These are phyloP conservation scores for Komagataella populi DNA, from an alignment of 805 yeast genomes.

Conservation along the genomic window DNA sequence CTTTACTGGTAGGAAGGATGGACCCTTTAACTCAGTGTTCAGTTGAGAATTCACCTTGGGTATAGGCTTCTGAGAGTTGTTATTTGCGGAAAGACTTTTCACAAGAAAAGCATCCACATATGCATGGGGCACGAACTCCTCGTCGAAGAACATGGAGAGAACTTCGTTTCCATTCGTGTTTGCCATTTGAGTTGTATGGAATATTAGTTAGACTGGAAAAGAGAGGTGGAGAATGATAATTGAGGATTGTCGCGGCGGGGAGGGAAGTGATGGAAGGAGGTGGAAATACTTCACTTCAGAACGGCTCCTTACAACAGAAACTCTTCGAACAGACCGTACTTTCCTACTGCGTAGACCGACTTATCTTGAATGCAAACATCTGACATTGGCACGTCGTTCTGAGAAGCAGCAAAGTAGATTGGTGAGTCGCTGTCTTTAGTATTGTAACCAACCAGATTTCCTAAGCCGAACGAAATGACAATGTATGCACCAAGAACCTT, in stretches of 20 bases:
- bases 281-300: constrained; percentile 8
- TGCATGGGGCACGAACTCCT: constrained; percentile 48
- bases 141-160: constrained; percentile 55
- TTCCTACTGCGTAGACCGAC: neutral
- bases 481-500: neutral
- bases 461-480: neutral
- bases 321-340: neutral
- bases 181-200: neutral
- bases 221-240: neutral
- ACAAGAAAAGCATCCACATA: constrained; percentile 42
- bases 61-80: neutral
- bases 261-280: neutral
- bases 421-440: neutral
- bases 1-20: constrained; percentile 2
- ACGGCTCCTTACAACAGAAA: neutral
- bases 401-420: neutral
- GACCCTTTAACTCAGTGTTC: neutral
- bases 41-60: neutral
- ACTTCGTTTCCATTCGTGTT: constrained; percentile 18
- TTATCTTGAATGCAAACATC: neutral
- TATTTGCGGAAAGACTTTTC: neutral
- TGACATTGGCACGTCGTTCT: neutral
- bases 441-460: neutral
- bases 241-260: neutral
- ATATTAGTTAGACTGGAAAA: too few species aligned